Conservation (phyloP, 257 asterid species). For the Fraxinus anomala region DNA sequence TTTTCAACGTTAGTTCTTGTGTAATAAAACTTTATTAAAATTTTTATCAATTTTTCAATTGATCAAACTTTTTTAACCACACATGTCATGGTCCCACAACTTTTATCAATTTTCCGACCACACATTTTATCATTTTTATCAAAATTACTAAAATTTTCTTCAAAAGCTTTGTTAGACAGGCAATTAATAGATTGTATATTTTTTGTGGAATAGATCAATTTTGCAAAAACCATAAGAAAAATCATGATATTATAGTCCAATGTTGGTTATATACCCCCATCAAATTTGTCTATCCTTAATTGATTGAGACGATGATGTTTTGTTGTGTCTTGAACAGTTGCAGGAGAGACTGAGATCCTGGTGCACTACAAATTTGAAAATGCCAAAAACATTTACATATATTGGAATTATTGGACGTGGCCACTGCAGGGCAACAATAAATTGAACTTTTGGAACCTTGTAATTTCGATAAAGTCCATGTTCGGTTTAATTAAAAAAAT, state of each 20-base stretch:
- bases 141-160: too few relatives aligned
- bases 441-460: conserved; percentile 22
- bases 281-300: conserved; percentile 19
- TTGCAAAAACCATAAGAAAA: conserved; percentile 11
- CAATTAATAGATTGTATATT: too few relatives aligned
- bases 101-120: too few relatives aligned
- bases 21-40: too few relatives aligned
- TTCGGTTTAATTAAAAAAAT: too few relatives aligned
- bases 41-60: too few relatives aligned
- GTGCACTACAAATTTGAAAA: not conserved
- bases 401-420: conserved; percentile 41
- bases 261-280: not conserved
- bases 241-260: conserved; percentile 32
- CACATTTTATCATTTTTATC: too few relatives aligned
- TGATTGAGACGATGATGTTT: conserved; percentile 22
- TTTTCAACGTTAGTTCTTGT: too few relatives aligned
- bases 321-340: conserved; percentile 13
- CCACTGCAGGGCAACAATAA: conserved; percentile 20
- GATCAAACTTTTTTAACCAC: too few relatives aligned
- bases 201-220: not conserved
- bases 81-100: too few relatives aligned
- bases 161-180: too few relatives aligned
- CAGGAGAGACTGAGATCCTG: not conserved
- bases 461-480: conserved; percentile 9
- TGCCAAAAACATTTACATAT: not conserved